These are phyloP conservation scores for Penicillium sp. DNA, from an alignment of 2,329 filamentous ascomycete species.

Conservation along the genomic window DNA sequence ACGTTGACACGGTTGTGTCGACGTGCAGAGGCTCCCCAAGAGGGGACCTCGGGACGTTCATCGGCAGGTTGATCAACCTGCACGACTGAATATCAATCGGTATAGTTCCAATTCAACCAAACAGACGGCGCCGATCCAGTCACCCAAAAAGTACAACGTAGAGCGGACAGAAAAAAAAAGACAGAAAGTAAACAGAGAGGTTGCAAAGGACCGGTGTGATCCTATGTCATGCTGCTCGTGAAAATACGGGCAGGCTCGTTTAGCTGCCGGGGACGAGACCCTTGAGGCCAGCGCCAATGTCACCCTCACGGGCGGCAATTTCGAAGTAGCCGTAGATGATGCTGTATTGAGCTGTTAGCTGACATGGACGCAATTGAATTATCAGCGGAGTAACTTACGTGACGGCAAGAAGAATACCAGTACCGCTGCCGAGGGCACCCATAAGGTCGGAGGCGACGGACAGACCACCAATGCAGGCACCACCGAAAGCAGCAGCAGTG, in stretches of 20 bases:
- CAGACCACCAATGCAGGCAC: slow-evolving; percentile 96
- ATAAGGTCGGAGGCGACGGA: slow-evolving; percentile 94
- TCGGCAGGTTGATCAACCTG: slow-evolving; percentile 3
- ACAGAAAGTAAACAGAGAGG: slow-evolving; percentile 25
- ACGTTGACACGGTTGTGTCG: background rate
- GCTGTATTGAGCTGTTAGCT: slow-evolving; percentile 50
- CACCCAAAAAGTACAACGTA: slow-evolving; percentile 28
- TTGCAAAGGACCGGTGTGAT: slow-evolving; percentile 20
- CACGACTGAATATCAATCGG: slow-evolving; percentile 2
- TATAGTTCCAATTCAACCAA: slow-evolving; percentile 4
- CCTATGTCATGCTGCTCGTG: slow-evolving; percentile 35
- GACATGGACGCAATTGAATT: background rate
- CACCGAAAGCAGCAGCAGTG: slow-evolving; percentile 95
- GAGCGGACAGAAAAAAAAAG: slow-evolving; percentile 24
- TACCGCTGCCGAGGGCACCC: slow-evolving; percentile 92
- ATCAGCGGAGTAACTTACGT: slow-evolving; percentile 66
- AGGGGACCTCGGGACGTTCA: background rate
- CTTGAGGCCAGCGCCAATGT: slow-evolving; percentile 73
- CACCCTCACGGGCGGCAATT: slow-evolving; percentile 97
- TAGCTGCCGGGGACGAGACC: slow-evolving; percentile 59
- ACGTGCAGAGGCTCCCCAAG: background rate
- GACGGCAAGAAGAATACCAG: slow-evolving; percentile 95
- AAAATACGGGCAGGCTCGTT: slow-evolving; percentile 28
- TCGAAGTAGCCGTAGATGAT: slow-evolving; percentile 99
- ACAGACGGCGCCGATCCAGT: slow-evolving; percentile 26